A percentile compares a stretch with the other conserved stretches of the same genome.
Conservation (phyloP, 768 basidiomycete genomes). For the Lactifluus volemus region DNA sequence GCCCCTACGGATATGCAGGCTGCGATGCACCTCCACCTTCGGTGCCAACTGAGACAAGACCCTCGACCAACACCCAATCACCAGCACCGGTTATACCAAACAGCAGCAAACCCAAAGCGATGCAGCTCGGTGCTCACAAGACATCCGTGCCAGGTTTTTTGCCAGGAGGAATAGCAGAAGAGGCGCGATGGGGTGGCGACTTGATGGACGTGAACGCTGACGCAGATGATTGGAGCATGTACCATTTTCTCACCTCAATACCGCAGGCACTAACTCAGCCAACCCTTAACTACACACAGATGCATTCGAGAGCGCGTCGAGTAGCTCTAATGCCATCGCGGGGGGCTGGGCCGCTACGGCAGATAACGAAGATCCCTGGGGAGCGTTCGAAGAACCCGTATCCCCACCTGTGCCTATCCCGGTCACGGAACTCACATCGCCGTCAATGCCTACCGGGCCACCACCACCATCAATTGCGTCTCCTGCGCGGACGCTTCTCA, state of each 20-base stretch:
- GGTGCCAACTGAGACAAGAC: conserved; percentile 12
- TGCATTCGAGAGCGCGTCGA: conserved; percentile 28
- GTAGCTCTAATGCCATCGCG: conserved; percentile 20
- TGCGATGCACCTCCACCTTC: conserved; percentile 10
- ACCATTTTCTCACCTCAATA: not conserved
- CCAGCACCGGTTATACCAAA: conserved; percentile 13
- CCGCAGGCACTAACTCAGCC: not conserved
- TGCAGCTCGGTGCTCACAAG: conserved; percentile 64
- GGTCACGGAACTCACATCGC: conserved; percentile 9
- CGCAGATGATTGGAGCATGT: conserved; percentile 89
- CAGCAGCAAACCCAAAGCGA: conserved; percentile 40
- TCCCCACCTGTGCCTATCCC: conserved; percentile 11
- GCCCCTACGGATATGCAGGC: not conserved
- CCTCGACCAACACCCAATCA: not conserved
- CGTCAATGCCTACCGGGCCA: not conserved
- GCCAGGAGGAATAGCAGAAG: conserved; percentile 51
- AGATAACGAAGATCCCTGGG: conserved; percentile 20
- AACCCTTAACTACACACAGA: conserved; percentile 13
- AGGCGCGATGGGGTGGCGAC: conserved; percentile 51
- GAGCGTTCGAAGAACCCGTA: conserved; percentile 13
- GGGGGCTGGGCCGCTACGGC: conserved; percentile 22
- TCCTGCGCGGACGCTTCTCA: not conserved
- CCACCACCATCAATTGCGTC: not conserved
- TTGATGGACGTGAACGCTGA: conserved; percentile 93
- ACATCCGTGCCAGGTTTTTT: conserved; percentile 30